Conservation (phyloP, 805 yeast species). For the Lipomyces sp. region DNA sequence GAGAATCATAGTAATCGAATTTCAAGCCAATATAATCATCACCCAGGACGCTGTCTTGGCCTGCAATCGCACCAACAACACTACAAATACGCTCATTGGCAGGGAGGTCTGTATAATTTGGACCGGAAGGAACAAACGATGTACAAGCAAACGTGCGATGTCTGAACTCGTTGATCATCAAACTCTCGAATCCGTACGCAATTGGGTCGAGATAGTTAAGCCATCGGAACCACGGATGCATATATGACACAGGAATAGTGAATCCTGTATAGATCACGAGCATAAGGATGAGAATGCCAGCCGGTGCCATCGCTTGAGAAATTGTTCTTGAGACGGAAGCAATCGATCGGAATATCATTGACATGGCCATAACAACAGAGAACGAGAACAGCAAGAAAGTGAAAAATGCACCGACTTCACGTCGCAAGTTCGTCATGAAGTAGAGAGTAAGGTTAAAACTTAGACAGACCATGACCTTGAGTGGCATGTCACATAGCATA, state of each 20-base stretch:
- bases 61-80: conserved; percentile 61
- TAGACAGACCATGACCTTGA: conserved; percentile 55
- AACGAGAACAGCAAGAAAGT: conserved; percentile 54
- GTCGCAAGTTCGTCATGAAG: conserved; percentile 60
- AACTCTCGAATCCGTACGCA: conserved; percentile 53
- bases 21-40: conserved; percentile 53
- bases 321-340: conserved; percentile 57
- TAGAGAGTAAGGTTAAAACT: conserved; percentile 57
- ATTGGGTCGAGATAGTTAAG: conserved; percentile 54
- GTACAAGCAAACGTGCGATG: conserved; percentile 50
- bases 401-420: conserved; percentile 61
- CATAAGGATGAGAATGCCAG: conserved; percentile 59
- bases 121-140: conserved; percentile 53
- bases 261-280: conserved; percentile 67
- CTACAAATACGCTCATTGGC: conserved; percentile 55
- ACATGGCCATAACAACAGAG: conserved; percentile 54
- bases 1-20: conserved; percentile 52
- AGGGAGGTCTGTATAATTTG: conserved; percentile 44
- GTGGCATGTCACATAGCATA: conserved; percentile 65
- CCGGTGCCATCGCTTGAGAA: conserved; percentile 63
- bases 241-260: conserved; percentile 48
- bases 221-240: conserved; percentile 60
- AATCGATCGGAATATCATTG: conserved; percentile 58
- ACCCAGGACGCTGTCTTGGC: conserved; percentile 58
- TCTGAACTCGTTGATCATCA: conserved; percentile 55